Conservation (phyloP, 495 filamentous ascomycete genomes). For the Daldinia concentrica region DNA sequence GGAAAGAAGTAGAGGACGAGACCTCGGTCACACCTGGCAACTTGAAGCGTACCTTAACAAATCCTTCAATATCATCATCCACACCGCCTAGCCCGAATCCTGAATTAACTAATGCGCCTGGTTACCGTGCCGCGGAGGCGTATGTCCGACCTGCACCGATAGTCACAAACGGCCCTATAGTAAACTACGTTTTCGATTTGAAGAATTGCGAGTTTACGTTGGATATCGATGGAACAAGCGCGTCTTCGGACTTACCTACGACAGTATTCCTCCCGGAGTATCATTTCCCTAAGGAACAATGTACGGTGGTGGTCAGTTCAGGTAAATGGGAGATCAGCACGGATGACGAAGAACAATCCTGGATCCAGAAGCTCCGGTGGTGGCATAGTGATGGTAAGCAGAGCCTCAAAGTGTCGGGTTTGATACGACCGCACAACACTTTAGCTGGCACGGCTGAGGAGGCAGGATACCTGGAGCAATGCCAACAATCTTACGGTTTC, state of each 20-base stretch:
- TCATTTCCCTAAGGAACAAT: conserved; percentile 83
- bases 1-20: conserved; percentile 61
- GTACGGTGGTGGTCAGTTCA: conserved; percentile 75
- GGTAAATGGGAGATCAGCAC: conserved; percentile 89
- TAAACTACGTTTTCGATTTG: conserved; percentile 79
- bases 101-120: conserved; percentile 66
- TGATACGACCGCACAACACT: conserved; percentile 61
- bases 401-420: conserved; percentile 77
- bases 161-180: conserved; percentile 71
- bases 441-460: conserved; percentile 52
- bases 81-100: conserved; percentile 59
- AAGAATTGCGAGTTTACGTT: conserved; percentile 77
- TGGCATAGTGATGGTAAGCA: conserved; percentile 91
- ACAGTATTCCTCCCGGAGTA: conserved; percentile 90
- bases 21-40: conserved; percentile 71
- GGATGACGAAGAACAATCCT: conserved; percentile 71
- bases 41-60: conserved; percentile 75
- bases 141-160: conserved; percentile 89
- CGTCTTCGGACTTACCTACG: conserved; percentile 70
- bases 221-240: conserved; percentile 63
- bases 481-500: conserved; percentile 50
- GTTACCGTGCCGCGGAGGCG: conserved; percentile 90
- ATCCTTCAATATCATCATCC: conserved; percentile 75
- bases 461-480: conserved; percentile 59
- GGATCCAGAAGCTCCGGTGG: conserved; percentile 82